Evolutionary conservation across 2,329 filamentous ascomycete genomes (phyloP).

Genomic region (Aspergillus pseudonomiae): DNA sequence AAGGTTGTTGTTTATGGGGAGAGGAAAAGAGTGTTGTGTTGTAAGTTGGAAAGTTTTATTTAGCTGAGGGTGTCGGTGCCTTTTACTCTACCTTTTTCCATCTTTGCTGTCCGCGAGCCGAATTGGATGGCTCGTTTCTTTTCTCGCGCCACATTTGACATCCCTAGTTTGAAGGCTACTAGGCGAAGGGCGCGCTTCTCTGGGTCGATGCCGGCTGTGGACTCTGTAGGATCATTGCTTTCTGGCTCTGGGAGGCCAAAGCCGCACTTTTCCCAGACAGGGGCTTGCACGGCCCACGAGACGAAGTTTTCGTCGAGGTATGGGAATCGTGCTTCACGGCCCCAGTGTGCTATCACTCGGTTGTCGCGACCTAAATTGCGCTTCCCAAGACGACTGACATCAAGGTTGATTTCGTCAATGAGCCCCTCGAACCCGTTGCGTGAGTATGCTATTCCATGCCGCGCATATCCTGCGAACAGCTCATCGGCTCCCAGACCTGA

Average conservation of each 20-base stretch:
- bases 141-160: slow-evolving; percentile 73
- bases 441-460: slow-evolving; percentile 77
- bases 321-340: slow-evolving; percentile 85
- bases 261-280: slow-evolving; percentile 85
- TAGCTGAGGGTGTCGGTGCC: slow-evolving; percentile 61
- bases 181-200: slow-evolving; percentile 81
- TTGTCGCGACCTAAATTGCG: slow-evolving; percentile 96
- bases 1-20: background rate
- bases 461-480: slow-evolving; percentile 88
- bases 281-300: slow-evolving; percentile 72
- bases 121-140: slow-evolving; percentile 94
- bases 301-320: slow-evolving; percentile 87
- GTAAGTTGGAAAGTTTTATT: slow-evolving; percentile 14
- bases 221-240: background rate
- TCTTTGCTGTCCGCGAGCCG: slow-evolving; percentile 79
- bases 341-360: slow-evolving; percentile 85
- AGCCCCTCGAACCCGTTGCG: slow-evolving; percentile 71
- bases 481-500: slow-evolving; percentile 96
- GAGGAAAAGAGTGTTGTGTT: background rate
- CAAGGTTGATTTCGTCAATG: slow-evolving; percentile 79
- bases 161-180: slow-evolving; percentile 72
- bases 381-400: slow-evolving; percentile 82
- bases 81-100: slow-evolving; percentile 68
- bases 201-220: slow-evolving; percentile 60
- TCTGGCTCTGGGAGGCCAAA: slow-evolving; percentile 61